Evolutionary conservation across 2,329 filamentous ascomycete genomes (phyloP).

Genomic region (Alternaria longipes): DNA sequence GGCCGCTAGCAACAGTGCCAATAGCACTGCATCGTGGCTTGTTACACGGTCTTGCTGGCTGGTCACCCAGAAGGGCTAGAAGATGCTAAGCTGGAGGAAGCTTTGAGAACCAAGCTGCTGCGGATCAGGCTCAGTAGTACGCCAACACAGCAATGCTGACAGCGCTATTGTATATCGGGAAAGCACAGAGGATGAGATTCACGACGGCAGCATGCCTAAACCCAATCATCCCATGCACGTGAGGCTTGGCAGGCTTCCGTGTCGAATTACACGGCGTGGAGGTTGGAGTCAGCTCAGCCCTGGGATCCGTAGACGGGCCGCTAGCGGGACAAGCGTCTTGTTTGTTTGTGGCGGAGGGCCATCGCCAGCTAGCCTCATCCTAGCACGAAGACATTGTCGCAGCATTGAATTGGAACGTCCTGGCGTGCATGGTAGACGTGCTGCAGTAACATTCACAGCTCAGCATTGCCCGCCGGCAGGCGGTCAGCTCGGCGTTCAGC

Average conservation of each 20-base stretch:
- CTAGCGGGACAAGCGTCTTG: conserved; percentile 3
- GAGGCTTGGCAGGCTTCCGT: conserved; percentile 11
- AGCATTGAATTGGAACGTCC: neutral
- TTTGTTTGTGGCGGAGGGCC: neutral
- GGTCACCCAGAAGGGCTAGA: conserved; percentile 17
- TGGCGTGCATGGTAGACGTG: neutral
- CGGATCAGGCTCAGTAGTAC: neutral
- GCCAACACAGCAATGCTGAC: conserved; percentile 11
- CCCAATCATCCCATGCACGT: conserved; percentile 11
- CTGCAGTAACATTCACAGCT: conserved; percentile 1
- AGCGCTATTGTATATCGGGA: neutral
- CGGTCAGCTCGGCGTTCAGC: neutral
- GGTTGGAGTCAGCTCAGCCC: conserved; percentile 11
- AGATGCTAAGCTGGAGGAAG: conserved; percentile 3
- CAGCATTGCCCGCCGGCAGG: neutral
- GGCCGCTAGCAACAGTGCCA: conserved; percentile 12
- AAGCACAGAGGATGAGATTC: conserved; percentile 2
- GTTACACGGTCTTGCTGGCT: conserved; percentile 13
- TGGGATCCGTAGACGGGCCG: conserved; percentile 6
- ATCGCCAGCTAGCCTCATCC: conserved; percentile 5
- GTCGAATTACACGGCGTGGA: conserved; percentile 12
- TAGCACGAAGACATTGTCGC: neutral
- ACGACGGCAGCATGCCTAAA: neutral
- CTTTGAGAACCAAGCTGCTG: neutral
- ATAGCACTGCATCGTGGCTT: conserved; percentile 23